Percentiles rank a stretch among this genome's conserved stretches.
phyloP scores from a whole-genome alignment of 1,139 yeast species.

The Saccharomyces hybrid region DNA sequence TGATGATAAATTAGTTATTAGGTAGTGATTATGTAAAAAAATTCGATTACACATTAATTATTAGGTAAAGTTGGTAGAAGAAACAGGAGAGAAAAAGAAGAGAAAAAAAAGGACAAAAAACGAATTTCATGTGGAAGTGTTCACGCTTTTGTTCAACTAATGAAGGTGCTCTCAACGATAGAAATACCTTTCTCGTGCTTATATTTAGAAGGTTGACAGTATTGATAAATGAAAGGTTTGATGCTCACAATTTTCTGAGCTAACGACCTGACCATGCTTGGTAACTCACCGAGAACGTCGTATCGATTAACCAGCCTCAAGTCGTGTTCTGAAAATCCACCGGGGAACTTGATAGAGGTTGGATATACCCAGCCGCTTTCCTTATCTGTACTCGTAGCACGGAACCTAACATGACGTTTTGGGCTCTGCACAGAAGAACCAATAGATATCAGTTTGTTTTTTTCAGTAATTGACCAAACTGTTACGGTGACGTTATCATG shows the following conservation, averaged over 20 bases:
- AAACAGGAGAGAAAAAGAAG: background rate
- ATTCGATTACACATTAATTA: background rate
- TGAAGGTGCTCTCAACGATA: slow-evolving; percentile 28
- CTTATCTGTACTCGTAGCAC: slow-evolving; percentile 42
- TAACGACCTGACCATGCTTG: slow-evolving; percentile 69
- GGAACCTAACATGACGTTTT: slow-evolving; percentile 51
- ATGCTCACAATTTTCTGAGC: slow-evolving; percentile 82
- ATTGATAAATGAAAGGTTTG: slow-evolving; percentile 80
- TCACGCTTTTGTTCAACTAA: slow-evolving; percentile 11
- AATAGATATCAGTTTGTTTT: slow-evolving; percentile 49
- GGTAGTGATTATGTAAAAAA: background rate
- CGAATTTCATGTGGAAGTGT: background rate
- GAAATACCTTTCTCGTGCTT: slow-evolving; percentile 23
- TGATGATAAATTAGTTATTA: background rate
- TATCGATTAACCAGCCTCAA: slow-evolving; percentile 67
- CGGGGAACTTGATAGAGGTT: slow-evolving; percentile 46
- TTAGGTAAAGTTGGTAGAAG: background rate
- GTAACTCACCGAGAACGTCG: slow-evolving; percentile 87
- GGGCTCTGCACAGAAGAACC: slow-evolving; percentile 29
- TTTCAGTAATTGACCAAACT: slow-evolving; percentile 58
- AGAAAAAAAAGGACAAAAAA: background rate
- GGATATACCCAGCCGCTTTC: slow-evolving; percentile 83
- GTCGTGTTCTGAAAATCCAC: slow-evolving; percentile 36
- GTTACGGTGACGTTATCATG: slow-evolving; percentile 67
- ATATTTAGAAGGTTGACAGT: slow-evolving; percentile 43